A percentile compares a stretch with the other conserved stretches of the same genome.
phyloP scores from a whole-genome alignment of 2,329 filamentous ascomycete species.

The Penicillium sp. region DNA sequence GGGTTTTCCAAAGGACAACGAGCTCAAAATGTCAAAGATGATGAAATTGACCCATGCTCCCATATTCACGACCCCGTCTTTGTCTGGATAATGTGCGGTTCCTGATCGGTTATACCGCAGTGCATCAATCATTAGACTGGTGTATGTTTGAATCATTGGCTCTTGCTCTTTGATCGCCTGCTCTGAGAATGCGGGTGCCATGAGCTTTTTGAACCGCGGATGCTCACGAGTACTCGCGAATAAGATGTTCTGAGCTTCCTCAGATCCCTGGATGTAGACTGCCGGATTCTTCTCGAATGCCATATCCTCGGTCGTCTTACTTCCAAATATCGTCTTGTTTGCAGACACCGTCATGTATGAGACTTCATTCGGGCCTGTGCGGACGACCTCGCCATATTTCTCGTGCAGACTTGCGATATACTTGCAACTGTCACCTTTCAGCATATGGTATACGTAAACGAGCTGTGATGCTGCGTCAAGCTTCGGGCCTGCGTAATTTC shows the following conservation, averaged over 20 bases:
- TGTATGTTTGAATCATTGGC: not conserved
- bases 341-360: constrained; percentile 7
- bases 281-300: not conserved
- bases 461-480: constrained; percentile 3
- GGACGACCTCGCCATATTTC: constrained; percentile 11
- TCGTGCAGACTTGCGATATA: constrained; percentile 6
- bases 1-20: constrained; percentile 25
- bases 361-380: constrained; percentile 7
- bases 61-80: constrained; percentile 16
- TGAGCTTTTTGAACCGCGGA: not conserved
- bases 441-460: constrained; percentile 3
- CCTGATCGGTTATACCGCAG: not conserved
- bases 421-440: constrained; percentile 6
- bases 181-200: not conserved
- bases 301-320: not conserved
- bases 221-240: not conserved
- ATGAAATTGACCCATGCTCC: constrained; percentile 24
- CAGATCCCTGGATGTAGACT: not conserved
- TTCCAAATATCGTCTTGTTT: constrained; percentile 8
- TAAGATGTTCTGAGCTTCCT: not conserved
- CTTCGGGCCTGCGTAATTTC: constrained; percentile 7
- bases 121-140: not conserved
- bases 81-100: not conserved
- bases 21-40: constrained; percentile 28
- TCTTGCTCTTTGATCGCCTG: not conserved